Percentiles rank a stretch among this genome's conserved stretches.
These are phyloP conservation scores for Podila minutissima DNA, from an alignment of 192 early-diverging fungal genomes.

Conservation along the genomic window DNA sequence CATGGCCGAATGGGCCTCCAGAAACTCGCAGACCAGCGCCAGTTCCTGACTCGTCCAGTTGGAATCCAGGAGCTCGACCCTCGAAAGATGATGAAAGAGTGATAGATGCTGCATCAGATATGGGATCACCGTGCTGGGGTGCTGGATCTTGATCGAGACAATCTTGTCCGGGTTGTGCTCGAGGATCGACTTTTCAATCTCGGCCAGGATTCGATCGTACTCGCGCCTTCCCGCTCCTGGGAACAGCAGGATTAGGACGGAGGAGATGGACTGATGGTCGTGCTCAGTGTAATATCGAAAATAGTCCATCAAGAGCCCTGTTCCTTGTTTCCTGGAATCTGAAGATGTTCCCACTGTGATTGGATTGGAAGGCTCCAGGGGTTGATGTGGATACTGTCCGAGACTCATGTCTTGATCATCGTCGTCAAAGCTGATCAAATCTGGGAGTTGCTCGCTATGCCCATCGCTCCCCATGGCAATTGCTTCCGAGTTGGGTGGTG, in stretches of 20 bases:
- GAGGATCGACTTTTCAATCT: conserved; percentile 28
- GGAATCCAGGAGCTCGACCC: conserved; percentile 20
- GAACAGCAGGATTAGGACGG: conserved; percentile 18
- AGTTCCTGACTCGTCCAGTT: conserved; percentile 21
- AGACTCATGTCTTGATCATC: not conserved
- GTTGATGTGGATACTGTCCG: too few species aligned
- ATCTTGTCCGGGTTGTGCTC: conserved; percentile 19
- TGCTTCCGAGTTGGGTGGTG: not conserved
- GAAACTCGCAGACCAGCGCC: conserved; percentile 17
- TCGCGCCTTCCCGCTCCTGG: conserved; percentile 36
- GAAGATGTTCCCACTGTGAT: not conserved
- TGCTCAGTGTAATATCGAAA: conserved; percentile 28
- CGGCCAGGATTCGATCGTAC: conserved; percentile 21
- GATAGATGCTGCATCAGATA: conserved; percentile 6
- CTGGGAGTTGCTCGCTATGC: not conserved
- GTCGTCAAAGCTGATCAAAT: conserved; percentile 26
- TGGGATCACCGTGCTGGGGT: conserved; percentile 7
- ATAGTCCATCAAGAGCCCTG: conserved; percentile 28
- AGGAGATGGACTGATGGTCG: conserved; percentile 20
- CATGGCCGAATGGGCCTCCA: conserved; percentile 13
- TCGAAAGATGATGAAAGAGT: conserved; percentile 12
- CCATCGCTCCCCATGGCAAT: not conserved
- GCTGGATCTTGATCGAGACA: conserved; percentile 20
- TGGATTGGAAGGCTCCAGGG: too few species aligned
- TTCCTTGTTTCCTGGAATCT: not conserved